phyloP scores from a whole-genome alignment of 345 rosid species.

The Salix arbutifolia region DNA sequence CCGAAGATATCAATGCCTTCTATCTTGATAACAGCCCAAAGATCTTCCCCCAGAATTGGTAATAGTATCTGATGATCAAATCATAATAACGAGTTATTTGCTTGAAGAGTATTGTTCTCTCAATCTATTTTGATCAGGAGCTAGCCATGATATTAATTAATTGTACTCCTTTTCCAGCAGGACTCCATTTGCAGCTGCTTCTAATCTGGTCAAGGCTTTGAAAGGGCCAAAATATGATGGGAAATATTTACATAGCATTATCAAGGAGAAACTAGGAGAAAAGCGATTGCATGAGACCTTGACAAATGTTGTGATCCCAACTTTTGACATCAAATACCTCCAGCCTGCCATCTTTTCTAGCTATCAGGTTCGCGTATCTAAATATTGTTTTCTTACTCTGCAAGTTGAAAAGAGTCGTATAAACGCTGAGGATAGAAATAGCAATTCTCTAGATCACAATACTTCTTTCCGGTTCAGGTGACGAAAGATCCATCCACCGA shows the following conservation, averaged over 20 bases:
- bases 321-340: conserved; percentile 63
- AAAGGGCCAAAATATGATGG: conserved; percentile 65
- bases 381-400: too few relatives aligned
- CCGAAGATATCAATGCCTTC: conserved; percentile 48
- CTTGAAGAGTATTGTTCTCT: not conserved
- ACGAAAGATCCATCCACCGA: conserved; percentile 32
- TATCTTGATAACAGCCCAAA: conserved; percentile 16
- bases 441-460: not conserved
- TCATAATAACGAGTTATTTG: not conserved
- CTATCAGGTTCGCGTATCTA: conserved; percentile 34
- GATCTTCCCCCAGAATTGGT: conserved; percentile 17
- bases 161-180: not conserved
- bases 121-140: not conserved
- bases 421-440: not conserved
- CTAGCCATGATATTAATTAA: not conserved
- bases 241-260: conserved; percentile 39
- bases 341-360: conserved; percentile 65
- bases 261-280: conserved; percentile 45
- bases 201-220: conserved; percentile 39
- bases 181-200: conserved; percentile 25
- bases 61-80: not conserved
- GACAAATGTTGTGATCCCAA: conserved; percentile 68
- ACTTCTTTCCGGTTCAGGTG: conserved; percentile 17
- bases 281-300: conserved; percentile 48
- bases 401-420: too few relatives aligned